phyloP scores from a whole-genome alignment of 345 rosid species.

The Cardiospermum halicacabum region DNA sequence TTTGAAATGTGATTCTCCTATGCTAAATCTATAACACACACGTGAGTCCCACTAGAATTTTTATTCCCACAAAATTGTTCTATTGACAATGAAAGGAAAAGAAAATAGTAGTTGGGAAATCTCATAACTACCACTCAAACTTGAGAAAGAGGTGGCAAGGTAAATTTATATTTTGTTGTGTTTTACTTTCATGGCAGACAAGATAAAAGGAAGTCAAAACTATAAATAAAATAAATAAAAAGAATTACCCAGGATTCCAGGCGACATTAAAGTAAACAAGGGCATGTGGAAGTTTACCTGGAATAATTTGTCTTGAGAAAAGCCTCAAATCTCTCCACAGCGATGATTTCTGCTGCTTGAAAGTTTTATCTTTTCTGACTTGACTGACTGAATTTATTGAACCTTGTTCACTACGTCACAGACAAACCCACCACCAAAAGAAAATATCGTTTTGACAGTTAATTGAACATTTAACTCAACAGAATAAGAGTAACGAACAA shows the following conservation, averaged over 20 bases:
- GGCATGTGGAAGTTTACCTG: constrained; percentile 1
- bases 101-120: constrained; percentile 8
- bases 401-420: constrained; percentile 4
- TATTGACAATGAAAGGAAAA: background rate
- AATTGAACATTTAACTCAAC: background rate
- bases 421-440: background rate
- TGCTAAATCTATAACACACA: no score
- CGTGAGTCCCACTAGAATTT: background rate
- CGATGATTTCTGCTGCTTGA: constrained; percentile 3
- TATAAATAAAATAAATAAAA: background rate
- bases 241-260: constrained; percentile 4
- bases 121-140: constrained; percentile 19
- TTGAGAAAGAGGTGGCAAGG: background rate
- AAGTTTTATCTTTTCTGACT: background rate
- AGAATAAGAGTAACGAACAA: background rate
- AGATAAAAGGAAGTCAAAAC: background rate
- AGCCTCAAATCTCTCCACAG: constrained; percentile 11
- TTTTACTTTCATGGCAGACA: background rate
- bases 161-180: background rate
- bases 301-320: background rate
- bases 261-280: constrained; percentile 5
- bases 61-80: background rate
- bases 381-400: constrained; percentile 5
- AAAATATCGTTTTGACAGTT: background rate
- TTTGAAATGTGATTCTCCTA: no score